Evolutionary conservation across 768 basidiomycete genomes (phyloP).

Genomic region (Cystobasidium onofrii): DNA sequence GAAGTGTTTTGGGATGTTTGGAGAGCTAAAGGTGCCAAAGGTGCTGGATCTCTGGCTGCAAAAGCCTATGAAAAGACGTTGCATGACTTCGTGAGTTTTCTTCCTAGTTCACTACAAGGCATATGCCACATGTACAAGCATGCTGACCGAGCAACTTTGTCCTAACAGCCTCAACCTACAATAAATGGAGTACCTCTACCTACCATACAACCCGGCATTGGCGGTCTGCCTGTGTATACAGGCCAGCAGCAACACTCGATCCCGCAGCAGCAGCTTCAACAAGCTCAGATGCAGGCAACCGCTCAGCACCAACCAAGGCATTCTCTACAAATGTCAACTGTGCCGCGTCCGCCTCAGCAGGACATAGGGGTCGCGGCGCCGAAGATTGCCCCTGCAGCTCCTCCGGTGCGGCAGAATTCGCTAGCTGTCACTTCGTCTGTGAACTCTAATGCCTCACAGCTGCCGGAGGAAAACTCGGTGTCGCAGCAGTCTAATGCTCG

Average conservation of each 20-base stretch:
- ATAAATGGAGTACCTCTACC: neutral
- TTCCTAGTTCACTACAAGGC: neutral
- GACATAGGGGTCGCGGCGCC: neutral
- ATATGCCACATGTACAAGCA: too few species aligned
- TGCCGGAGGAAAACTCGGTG: neutral
- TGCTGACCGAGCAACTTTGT: neutral
- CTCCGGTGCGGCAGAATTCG: neutral
- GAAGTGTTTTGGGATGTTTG: conserved; percentile 38
- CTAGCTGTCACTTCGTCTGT: neutral
- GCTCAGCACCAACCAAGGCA: conserved; percentile 7
- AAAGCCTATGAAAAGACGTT: neutral
- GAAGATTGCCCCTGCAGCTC: neutral
- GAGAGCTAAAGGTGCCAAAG: conserved; percentile 1
- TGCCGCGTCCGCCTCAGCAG: neutral
- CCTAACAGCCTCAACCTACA: neutral
- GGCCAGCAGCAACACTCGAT: neutral
- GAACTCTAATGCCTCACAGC: neutral
- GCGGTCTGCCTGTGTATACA: neutral
- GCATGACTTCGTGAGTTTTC: neutral
- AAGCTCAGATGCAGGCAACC: neutral
- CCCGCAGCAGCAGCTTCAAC: conserved; percentile 19
- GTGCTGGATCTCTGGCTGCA: conserved; percentile 16
- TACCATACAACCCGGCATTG: neutral
- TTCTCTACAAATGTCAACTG: neutral
- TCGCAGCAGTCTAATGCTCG: neutral